Conservation (phyloP, 768 basidiomycete genomes). For the Gloeophyllum trabeum region DNA sequence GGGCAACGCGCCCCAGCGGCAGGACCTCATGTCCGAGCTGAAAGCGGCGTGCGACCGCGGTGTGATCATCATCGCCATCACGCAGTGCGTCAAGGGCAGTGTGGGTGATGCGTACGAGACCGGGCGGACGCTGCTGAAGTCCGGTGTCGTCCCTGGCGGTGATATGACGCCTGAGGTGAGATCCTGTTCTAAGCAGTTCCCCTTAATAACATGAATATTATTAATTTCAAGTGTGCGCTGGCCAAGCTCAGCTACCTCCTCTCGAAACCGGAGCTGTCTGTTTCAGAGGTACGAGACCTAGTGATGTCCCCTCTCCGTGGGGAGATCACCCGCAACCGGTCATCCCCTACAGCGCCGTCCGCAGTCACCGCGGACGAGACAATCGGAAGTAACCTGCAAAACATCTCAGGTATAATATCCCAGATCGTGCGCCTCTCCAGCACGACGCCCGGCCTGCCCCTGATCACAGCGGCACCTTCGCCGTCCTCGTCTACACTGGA, state of each 20-base stretch:
- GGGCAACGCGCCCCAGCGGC: slow-evolving; percentile 82
- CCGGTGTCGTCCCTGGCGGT: slow-evolving; percentile 74
- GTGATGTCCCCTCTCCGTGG: slow-evolving; percentile 77
- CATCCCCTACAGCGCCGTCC: slow-evolving; percentile 29
- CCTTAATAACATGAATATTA: no score
- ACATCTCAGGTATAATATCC: slow-evolving; percentile 51
- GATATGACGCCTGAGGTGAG: slow-evolving; percentile 95
- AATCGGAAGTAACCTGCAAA: slow-evolving; percentile 41
- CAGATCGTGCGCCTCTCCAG: slow-evolving; percentile 58
- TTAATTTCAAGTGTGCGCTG: slow-evolving; percentile 58
- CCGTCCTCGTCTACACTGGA: slow-evolving; percentile 22
- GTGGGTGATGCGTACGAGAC: slow-evolving; percentile 82
- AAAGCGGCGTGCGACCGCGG: slow-evolving; percentile 76
- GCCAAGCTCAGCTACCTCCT: slow-evolving; percentile 86
- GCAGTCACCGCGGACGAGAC: slow-evolving; percentile 18
- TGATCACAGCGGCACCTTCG: slow-evolving; percentile 24
- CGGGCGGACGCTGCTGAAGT: slow-evolving; percentile 53
- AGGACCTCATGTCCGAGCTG: slow-evolving; percentile 65
- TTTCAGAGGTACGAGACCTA: slow-evolving; percentile 59
- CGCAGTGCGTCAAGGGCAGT: slow-evolving; percentile 80
- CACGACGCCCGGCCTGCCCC: slow-evolving; percentile 23
- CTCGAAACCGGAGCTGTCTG: slow-evolving; percentile 69
- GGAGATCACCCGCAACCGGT: slow-evolving; percentile 54
- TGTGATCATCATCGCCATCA: slow-evolving; percentile 83
- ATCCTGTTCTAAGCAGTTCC: background rate